phyloP scores from a whole-genome alignment of 495 filamentous ascomycete species.

The Aspergillus hancockii region DNA sequence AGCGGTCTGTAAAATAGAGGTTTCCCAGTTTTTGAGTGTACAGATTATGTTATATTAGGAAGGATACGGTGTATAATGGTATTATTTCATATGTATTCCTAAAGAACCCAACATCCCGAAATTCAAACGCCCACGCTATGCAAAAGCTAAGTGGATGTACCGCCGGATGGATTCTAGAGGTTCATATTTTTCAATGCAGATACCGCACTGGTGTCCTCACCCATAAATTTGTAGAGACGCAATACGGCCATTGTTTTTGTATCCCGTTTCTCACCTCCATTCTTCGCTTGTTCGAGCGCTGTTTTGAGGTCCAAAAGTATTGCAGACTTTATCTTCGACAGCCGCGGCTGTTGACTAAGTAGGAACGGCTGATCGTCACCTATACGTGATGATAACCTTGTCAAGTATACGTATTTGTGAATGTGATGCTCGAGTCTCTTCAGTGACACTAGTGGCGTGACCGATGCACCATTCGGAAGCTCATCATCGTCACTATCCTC shows the following conservation, averaged over 20 bases:
- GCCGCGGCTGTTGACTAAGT: constrained; percentile 53
- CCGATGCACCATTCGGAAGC: constrained; percentile 42
- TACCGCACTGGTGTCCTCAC: constrained; percentile 68
- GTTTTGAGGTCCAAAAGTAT: constrained; percentile 80
- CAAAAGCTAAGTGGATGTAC: constrained; percentile 20
- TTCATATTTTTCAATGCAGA: constrained; percentile 66
- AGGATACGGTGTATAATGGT: constrained; percentile 52
- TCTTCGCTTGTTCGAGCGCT: constrained; percentile 71
- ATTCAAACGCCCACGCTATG: constrained; percentile 47
- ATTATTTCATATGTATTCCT: constrained; percentile 45
- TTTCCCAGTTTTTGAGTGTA: constrained; percentile 39
- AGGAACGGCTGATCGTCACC: constrained; percentile 68
- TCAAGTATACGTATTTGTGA: constrained; percentile 58
- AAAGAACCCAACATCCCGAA: constrained; percentile 21
- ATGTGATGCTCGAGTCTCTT: constrained; percentile 58
- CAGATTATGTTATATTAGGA: constrained; percentile 50
- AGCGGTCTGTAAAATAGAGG: constrained; percentile 46
- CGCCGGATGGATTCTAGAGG: constrained; percentile 11
- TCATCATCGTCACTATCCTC: constrained; percentile 57
- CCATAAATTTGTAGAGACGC: constrained; percentile 74
- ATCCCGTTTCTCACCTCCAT: constrained; percentile 53
- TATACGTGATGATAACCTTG: constrained; percentile 49
- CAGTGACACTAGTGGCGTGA: constrained; percentile 42
- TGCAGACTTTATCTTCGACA: constrained; percentile 68
- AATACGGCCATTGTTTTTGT: constrained; percentile 67